These are phyloP conservation scores for Clonostachys sp. DNA, from an alignment of 2,329 filamentous ascomycete genomes.

Conservation along the genomic window DNA sequence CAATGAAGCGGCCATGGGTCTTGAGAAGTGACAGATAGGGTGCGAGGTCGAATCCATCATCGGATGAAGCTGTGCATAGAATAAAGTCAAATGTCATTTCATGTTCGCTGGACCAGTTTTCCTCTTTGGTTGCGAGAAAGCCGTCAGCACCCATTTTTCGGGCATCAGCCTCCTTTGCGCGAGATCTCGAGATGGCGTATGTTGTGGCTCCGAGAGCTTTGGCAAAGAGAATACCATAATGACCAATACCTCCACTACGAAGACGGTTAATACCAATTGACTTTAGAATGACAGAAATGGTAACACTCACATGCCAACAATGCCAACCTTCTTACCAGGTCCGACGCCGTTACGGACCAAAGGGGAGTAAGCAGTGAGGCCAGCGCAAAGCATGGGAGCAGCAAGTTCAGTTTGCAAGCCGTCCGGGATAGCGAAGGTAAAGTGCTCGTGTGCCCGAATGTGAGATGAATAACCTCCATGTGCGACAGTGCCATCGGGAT, in stretches of 20 bases:
- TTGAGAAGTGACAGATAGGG: constrained; percentile 56
- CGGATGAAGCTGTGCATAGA: constrained; percentile 47
- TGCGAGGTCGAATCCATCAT: constrained; percentile 48
- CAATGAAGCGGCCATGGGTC: constrained; percentile 53
- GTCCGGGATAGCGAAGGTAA: constrained; percentile 55
- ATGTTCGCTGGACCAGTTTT: constrained; percentile 45
- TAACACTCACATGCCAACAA: constrained; percentile 48
- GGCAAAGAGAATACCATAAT: constrained; percentile 63
- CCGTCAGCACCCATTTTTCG: constrained; percentile 49
- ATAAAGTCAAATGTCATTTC: constrained; percentile 64
- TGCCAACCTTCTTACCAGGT: constrained; percentile 65
- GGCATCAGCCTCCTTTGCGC: constrained; percentile 51
- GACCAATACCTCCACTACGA: constrained; percentile 61
- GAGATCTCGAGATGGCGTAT: constrained; percentile 52
- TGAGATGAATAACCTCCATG: constrained; percentile 60
- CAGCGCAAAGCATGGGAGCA: constrained; percentile 73
- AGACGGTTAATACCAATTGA: no score
- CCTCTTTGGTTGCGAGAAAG: constrained; percentile 49
- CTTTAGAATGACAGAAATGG: neutral
- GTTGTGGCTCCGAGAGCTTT: constrained; percentile 58
- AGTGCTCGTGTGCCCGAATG: constrained; percentile 48
- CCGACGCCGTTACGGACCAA: constrained; percentile 63
- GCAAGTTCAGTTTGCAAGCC: constrained; percentile 39
- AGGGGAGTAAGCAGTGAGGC: constrained; percentile 69
- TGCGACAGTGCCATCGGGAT: constrained; percentile 52